phyloP scores from a whole-genome alignment of 768 basidiomycete species.

The Paxillus involutus region DNA sequence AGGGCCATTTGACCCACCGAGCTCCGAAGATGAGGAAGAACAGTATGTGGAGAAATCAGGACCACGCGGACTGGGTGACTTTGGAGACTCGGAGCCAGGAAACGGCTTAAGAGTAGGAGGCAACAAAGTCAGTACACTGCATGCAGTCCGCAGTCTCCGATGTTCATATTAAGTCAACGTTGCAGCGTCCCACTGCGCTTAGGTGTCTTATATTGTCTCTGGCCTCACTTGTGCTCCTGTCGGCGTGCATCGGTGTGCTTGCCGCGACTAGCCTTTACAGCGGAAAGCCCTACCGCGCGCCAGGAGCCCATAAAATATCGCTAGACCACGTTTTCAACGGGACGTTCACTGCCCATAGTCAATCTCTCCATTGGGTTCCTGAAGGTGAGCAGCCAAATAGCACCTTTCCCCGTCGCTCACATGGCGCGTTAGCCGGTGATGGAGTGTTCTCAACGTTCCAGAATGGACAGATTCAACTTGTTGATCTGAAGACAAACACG shows the following conservation, averaged over 20 bases:
- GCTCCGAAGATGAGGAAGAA: constrained; percentile 69
- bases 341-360: constrained; percentile 59
- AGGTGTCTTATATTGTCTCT: constrained; percentile 65
- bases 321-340: constrained; percentile 94
- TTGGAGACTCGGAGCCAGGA: constrained; percentile 27
- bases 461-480: constrained; percentile 69
- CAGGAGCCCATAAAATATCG: constrained; percentile 65
- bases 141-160: not conserved
- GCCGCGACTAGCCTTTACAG: constrained; percentile 70
- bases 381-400: constrained; percentile 61
- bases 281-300: constrained; percentile 48
- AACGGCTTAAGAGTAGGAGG: constrained; percentile 36
- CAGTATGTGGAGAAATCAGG: constrained; percentile 47
- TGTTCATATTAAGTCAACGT: constrained; percentile 7
- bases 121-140: constrained; percentile 31
- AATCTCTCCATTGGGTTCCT: constrained; percentile 78
- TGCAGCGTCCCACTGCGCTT: constrained; percentile 51
- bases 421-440: constrained; percentile 70
- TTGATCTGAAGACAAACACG: constrained; percentile 75
- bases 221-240: constrained; percentile 55
- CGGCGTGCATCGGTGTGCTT: constrained; percentile 72
- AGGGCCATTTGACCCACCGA: constrained; percentile 74
- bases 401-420: constrained; percentile 2
- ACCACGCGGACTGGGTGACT: constrained; percentile 5
- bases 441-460: constrained; percentile 79